Evolutionary conservation across 805 yeast species (phyloP), one percentile per base, ranked within the genome.

Genomic region (Ogataea paradorogensis): DNA sequence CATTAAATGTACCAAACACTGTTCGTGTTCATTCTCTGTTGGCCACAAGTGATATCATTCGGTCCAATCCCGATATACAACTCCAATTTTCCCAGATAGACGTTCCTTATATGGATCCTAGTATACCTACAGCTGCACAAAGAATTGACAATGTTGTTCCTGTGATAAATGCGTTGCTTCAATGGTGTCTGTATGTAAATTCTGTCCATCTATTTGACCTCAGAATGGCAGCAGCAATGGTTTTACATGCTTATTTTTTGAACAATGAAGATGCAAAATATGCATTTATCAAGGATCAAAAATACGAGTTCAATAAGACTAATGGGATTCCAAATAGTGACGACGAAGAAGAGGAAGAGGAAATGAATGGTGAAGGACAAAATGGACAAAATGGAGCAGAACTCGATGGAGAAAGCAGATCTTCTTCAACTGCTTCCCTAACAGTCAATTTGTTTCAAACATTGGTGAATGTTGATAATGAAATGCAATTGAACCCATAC

Each of bases 71-170:
- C 3, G 74, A 69, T 2, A 73, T 84, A 24, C 99, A 93, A 60
- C 64, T 66, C 10, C 78, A 78, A 42, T 83, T 91, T 51, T 71
- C 88, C 1, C 80, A 79, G 39, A 80, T 91, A 10, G 98, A 93
- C 60, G 96, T 93, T 7, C 99, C 99, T 0, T 87, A 82, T 56
- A 70, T 90, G 40, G 97, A 88, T 54, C 88, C 96, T 9, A 51
- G 58, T 36, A 46, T 63, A 30, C 67, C 67, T 9, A 16, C 42
- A 2, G 13, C 52, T 8, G 59, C 59, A 7, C 67, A 62, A 42
- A 58, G 48, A 39, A 58, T 53, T 39, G 65, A 58, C 10, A 56
- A 51, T 1, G 35, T 74, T 1, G 62, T 87, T 2, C 91, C 97
- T 0, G 95, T 86, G 0, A 70, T 83, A 0, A 69, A 73, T 21